phyloP scores from a whole-genome alignment of 345 rosid genomes.

The Eucalyptus pauciflora region DNA sequence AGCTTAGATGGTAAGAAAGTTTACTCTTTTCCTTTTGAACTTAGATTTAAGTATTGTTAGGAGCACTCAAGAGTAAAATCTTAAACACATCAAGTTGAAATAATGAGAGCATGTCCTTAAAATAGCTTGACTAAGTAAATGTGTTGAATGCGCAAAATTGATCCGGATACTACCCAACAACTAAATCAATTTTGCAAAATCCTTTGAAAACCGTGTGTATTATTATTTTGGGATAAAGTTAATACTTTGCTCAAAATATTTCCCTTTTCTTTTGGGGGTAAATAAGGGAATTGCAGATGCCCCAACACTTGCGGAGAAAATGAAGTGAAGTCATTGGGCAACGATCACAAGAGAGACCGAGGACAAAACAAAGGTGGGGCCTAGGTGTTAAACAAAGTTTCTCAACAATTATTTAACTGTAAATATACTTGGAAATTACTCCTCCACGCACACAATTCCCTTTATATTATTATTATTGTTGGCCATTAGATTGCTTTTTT shows the following conservation, averaged over 20 bases:
- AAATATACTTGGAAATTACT: neutral
- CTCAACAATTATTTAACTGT: neutral
- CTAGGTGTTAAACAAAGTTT: neutral
- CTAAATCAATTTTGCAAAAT: neutral
- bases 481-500: neutral
- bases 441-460: neutral
- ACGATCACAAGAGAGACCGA: neutral
- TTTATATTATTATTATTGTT: neutral
- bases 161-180: neutral
- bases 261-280: neutral
- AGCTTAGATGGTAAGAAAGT: neutral
- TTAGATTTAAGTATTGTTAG: neutral
- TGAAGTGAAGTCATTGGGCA: neutral
- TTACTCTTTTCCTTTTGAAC: neutral
- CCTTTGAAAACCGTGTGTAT: neutral
- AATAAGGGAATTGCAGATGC: neutral
- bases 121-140: neutral
- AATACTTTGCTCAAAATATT: neutral
- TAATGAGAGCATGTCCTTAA: neutral
- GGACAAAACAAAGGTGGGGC: neutral
- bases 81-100: neutral
- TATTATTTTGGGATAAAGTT: neutral
- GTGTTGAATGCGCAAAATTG: neutral
- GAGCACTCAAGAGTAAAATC: neutral
- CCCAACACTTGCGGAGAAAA: neutral